These are phyloP conservation scores for Talaromyces sp. DNA, from an alignment of 2,329 filamentous ascomycete species.

Conservation along the genomic window DNA sequence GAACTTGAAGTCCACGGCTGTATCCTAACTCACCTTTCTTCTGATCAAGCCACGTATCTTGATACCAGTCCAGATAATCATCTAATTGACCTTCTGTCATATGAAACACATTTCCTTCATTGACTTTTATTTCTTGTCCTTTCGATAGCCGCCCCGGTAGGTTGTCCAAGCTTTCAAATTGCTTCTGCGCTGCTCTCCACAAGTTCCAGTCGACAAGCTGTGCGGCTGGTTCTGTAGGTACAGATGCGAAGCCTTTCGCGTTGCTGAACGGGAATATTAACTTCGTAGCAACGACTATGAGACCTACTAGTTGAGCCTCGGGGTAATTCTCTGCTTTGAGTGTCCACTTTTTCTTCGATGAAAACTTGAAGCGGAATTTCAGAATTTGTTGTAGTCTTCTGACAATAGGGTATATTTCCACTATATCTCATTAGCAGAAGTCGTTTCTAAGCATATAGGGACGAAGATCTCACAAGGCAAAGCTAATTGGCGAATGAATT, in stretches of 20 bases:
- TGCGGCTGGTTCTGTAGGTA: constrained; percentile 54
- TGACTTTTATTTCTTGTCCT: constrained; percentile 53
- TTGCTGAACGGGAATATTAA: constrained; percentile 72
- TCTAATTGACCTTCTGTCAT: constrained; percentile 65
- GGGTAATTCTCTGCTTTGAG: constrained; percentile 57
- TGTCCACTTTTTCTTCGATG: constrained; percentile 39
- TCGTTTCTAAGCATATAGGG: constrained; percentile 4
- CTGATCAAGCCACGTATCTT: constrained; percentile 56
- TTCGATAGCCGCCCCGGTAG: constrained; percentile 38
- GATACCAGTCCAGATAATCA: constrained; percentile 77
- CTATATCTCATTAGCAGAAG: constrained; percentile 17
- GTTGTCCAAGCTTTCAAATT: constrained; percentile 33
- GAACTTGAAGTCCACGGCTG: background rate
- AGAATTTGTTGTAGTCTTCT: constrained; percentile 56
- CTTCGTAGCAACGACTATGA: constrained; percentile 74
- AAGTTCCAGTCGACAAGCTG: constrained; percentile 67
- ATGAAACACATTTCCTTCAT: constrained; percentile 59
- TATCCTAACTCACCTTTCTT: constrained; percentile 25
- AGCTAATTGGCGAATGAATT: constrained; percentile 67
- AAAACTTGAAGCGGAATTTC: constrained; percentile 57
- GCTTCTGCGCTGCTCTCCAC: constrained; percentile 59
- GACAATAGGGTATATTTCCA: constrained; percentile 50
- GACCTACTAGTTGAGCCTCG: constrained; percentile 68
- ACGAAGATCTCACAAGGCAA: constrained; percentile 62
- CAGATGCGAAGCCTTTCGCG: constrained; percentile 49